Percentiles rank a stretch among this genome's conserved stretches.
phyloP scores from a whole-genome alignment of 2,329 filamentous ascomycete genomes.

The Penicillium freii region DNA sequence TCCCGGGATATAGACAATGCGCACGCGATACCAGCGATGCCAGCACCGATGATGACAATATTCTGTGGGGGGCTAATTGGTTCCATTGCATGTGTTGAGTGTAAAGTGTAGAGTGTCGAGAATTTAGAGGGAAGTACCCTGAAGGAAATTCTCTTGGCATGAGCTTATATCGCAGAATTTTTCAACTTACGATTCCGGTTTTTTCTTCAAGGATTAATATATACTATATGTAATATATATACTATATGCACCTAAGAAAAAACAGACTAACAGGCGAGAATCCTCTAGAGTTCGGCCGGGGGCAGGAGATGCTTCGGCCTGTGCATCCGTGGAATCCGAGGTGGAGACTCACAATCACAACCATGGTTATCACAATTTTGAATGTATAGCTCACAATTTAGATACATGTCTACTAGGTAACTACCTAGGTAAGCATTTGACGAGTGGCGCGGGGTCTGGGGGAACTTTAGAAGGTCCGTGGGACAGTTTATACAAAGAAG shows the following conservation, averaged over 20 bases:
- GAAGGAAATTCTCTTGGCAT: neutral
- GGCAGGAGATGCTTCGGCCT: slow-evolving; percentile 23
- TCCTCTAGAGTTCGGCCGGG: slow-evolving; percentile 19
- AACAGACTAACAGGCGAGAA: slow-evolving; percentile 3
- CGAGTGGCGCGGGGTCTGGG: neutral
- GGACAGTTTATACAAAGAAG: neutral
- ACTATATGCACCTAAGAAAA: neutral
- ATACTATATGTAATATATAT: too few species aligned
- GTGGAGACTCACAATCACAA: slow-evolving; percentile 13
- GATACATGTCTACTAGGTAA: too few species aligned
- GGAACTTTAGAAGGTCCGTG: neutral
- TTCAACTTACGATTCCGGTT: neutral
- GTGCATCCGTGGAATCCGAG: slow-evolving; percentile 13
- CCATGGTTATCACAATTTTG: neutral
- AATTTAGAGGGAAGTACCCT: neutral
- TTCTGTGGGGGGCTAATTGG: slow-evolving; percentile 20
- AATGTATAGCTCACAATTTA: neutral
- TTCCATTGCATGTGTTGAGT: neutral
- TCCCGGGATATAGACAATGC: slow-evolving; percentile 35
- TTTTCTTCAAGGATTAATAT: neutral
- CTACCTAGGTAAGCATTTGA: neutral
- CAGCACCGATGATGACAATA: slow-evolving; percentile 37
- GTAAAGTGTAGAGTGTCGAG: neutral
- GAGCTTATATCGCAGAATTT: neutral
- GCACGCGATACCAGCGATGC: slow-evolving; percentile 36